phyloP scores from a whole-genome alignment of 75 land plant genomes.

The Gnetum montanum region DNA sequence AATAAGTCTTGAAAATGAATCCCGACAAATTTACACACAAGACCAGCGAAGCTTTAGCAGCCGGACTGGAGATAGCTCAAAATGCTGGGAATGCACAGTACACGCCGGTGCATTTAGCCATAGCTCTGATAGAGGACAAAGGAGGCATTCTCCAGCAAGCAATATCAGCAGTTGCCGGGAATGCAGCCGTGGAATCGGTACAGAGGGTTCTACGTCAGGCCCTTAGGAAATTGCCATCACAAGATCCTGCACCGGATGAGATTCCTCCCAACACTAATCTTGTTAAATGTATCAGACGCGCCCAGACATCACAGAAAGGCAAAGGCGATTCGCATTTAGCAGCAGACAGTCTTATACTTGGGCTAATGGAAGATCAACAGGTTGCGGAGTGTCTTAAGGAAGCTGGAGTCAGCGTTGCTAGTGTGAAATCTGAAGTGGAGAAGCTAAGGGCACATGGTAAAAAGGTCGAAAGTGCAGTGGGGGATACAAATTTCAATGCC shows the following conservation, averaged over 20 bases:
- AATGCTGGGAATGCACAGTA: slow-evolving; percentile 72
- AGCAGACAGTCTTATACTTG: slow-evolving; percentile 80
- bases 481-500: slow-evolving; percentile 81
- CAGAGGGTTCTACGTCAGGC: slow-evolving; percentile 57
- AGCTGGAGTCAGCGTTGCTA: slow-evolving; percentile 49
- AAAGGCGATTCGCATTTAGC: slow-evolving; percentile 84
- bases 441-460: slow-evolving; percentile 72
- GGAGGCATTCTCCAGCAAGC: slow-evolving; percentile 74
- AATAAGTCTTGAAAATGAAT: no score
- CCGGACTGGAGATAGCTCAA: slow-evolving; percentile 73
- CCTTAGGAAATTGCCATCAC: slow-evolving; percentile 76
- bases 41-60: no score
- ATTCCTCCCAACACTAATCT: slow-evolving; percentile 68
- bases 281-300: slow-evolving; percentile 67
- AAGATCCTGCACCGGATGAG: slow-evolving; percentile 82
- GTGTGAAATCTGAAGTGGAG: slow-evolving; percentile 76
- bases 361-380: slow-evolving; percentile 76
- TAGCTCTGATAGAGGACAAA: slow-evolving; percentile 48
- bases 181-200: slow-evolving; percentile 43
- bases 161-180: slow-evolving; percentile 37
- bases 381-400: slow-evolving; percentile 59
- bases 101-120: slow-evolving; percentile 81
- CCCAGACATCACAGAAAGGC: slow-evolving; percentile 69
- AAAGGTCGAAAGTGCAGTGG: slow-evolving; percentile 86
- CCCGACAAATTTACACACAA: no score